These are phyloP conservation scores for Rhizoclosmatium sp. DNA, from an alignment of 192 early-diverging fungal genomes.

Conservation along the genomic window DNA sequence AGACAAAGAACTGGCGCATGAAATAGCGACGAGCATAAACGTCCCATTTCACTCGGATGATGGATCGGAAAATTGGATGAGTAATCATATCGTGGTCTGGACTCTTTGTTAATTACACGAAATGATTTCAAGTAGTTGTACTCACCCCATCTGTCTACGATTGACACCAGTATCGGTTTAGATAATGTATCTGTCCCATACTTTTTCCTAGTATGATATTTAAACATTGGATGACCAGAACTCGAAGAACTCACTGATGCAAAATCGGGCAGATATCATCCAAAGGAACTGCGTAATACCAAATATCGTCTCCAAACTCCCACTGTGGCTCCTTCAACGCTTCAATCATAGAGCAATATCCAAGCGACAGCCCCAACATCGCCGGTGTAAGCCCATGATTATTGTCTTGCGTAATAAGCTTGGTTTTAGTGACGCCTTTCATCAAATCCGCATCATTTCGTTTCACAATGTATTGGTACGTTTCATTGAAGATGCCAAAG, in stretches of 20 bases:
- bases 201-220: too few relatives aligned
- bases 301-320: slow-evolving; percentile 30
- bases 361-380: background rate
- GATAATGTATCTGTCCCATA: too few relatives aligned
- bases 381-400: slow-evolving; percentile 15
- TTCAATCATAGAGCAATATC: slow-evolving; percentile 3
- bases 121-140: background rate
- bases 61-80: slow-evolving; percentile 22
- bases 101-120: background rate
- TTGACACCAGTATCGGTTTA: too few relatives aligned
- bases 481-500: slow-evolving; percentile 22
- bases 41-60: slow-evolving; percentile 32
- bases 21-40: slow-evolving; percentile 27
- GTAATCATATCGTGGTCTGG: slow-evolving; percentile 20
- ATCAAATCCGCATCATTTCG: slow-evolving; percentile 11
- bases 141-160: too few relatives aligned
- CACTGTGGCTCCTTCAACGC: slow-evolving; percentile 21
- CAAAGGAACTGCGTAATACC: slow-evolving; percentile 15
- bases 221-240: too few relatives aligned
- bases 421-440: background rate
- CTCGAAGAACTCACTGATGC: background rate
- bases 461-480: background rate
- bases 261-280: slow-evolving; percentile 31
- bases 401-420: background rate
- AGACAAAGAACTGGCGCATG: slow-evolving; percentile 4